Evolutionary conservation across 805 yeast genomes (phyloP), one percentile per base, ranked within the genome.

Genomic region (Pichia scutulata): DNA sequence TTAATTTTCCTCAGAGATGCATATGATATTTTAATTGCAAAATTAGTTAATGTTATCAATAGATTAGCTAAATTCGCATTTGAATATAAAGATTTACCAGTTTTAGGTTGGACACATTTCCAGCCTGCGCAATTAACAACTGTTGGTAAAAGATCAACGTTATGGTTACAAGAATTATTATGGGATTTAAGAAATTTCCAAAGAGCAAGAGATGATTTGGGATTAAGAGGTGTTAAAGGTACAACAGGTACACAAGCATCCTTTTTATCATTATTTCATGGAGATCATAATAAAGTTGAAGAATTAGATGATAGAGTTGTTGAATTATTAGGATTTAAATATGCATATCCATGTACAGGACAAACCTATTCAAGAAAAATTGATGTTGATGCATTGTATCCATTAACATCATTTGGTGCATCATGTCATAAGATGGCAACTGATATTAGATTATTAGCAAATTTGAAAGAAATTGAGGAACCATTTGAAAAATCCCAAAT

Each of bases 51-150:
- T 62, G 98, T 93, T 57, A 93, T 93, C 61, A 85, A 90, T 76
- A 81, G 96, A 70, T 76, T 93, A 67, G 71, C 89, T 53, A 74
- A 86, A 66, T 93, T 93, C 69, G 98, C 99, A 43, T 66, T 89
- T 56, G 81, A 86, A 69, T 81, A 92, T 77, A 93, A 93, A 74
- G 98, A 93, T 69, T 70, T 90, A 70, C 98, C 99, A 37, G 97
- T 90, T 42, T 78, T 93, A 58, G 99, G 99, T 36, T 93, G 98
- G 98, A 93, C 99, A 51, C 99, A 93, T 71, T 93, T 93, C 81
- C 99, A 93, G 75, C 99, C 99, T 16, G 99, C 99, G 48, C 99
- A 93, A 75, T 81, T 93, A 68, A 92, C 98, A 59, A 93, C 99
- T 33, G 96, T 93, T 56, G 99, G 99, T 69, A 93, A 93, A 77